Evolutionary conservation across 2,329 filamentous ascomycete species (phyloP), one percentile per base, ranked within the genome.

Genomic region (Neoarthrinium moseri): DNA sequence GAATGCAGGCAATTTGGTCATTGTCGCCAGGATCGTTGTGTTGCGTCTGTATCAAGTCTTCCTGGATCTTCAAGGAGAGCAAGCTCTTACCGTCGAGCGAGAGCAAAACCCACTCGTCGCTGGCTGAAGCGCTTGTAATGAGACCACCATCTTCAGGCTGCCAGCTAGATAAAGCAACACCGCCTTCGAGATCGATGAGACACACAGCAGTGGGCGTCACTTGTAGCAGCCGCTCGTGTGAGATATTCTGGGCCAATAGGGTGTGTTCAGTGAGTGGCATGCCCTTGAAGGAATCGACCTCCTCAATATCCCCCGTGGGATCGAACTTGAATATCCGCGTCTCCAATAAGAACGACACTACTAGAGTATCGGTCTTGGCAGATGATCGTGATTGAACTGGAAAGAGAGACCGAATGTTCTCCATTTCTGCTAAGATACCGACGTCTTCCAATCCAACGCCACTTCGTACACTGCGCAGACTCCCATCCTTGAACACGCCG

Each of bases 361-460:
- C 67, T 11, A 99, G 73, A 0, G 81, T 87, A 59, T 99, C 89
- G 20, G 71, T 71, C 49, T 73, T 75, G 13, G 64, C 63, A 29
- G 71, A 67, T 0, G 68, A 66, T 43, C 73, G 58, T 47, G 78
- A 77, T 53, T 70, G 73, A 12, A 95, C 63, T 4, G 84, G 76
- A 71, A 91, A 95, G 2, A 96, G 68, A 21, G 84, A 83, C 45
- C 83, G 83, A 33, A 89, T 83, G 60, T 85, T 80, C 24, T 83
- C 75, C 69, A 97, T 83, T 36, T 95, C 89, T 27, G 84, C 88
- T 7, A 97, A 72, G 5, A 92, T 77, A 17, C 91, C 92, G 13
- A 91, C 70, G 46, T 96, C 90, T 62, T 96, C 90, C 42, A 97
- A 78, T 1, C 91, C 91, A 41, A 99, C 91, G 40, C 94, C 95